Evolutionary conservation across 495 filamentous ascomycete genomes (phyloP).

Genomic region (Podospora bellae-mahoneyi): DNA sequence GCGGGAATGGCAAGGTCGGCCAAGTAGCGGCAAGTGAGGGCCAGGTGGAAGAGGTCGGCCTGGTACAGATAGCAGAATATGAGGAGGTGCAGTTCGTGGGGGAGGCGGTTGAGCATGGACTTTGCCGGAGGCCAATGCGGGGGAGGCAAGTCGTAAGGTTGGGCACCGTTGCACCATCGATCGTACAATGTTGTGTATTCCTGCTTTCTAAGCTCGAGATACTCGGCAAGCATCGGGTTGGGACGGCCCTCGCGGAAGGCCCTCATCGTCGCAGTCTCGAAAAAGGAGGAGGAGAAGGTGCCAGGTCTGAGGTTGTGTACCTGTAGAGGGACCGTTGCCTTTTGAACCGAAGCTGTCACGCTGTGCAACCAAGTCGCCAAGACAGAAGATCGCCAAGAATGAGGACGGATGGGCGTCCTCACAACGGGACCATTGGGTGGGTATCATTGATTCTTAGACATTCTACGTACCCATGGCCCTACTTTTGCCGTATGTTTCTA

Average conservation of each 20-base stretch:
- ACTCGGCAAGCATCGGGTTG: background rate
- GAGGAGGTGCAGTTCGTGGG: conserved; percentile 17
- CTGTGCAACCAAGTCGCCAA: background rate
- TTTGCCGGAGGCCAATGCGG: conserved; percentile 7
- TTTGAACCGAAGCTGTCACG: background rate
- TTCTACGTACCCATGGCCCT: conserved; percentile 2
- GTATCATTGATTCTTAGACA: conserved; percentile 18
- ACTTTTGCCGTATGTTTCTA: conserved; percentile 64
- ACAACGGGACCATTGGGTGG: background rate
- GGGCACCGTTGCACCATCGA: background rate
- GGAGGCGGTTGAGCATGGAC: conserved; percentile 19
- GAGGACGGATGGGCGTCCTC: background rate
- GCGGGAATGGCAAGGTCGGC: background rate
- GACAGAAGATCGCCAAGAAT: background rate
- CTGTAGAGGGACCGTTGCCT: background rate
- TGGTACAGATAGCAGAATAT: conserved; percentile 18
- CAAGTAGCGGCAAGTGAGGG: conserved; percentile 16
- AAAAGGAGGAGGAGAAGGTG: background rate
- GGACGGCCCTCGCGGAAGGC: background rate
- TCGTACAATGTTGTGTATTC: conserved; percentile 12
- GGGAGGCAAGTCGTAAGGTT: conserved; percentile 8
- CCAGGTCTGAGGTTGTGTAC: background rate
- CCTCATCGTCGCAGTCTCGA: background rate
- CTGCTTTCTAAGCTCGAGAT: conserved; percentile 4
- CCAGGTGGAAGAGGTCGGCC: conserved; percentile 21